Base-by-base conservation (phyloP, 2,329 filamentous ascomycete genomes). In the Triangularia verruculosa region DNA sequence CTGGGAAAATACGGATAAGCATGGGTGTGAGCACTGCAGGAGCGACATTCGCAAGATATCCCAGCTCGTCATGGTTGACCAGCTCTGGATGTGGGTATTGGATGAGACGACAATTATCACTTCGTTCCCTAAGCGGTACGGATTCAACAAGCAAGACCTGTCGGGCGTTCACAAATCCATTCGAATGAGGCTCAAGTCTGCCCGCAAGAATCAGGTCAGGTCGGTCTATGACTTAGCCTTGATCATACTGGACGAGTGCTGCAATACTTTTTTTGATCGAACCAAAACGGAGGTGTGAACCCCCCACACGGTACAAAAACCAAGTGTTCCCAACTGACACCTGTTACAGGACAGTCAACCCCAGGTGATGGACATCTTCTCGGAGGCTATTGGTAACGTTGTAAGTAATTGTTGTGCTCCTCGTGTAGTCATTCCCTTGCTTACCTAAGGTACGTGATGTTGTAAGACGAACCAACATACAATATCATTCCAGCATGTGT, bases 351-450 rank as follows among this genome's bases (percentile, higher is more conserved):
- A 64, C 43, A 56, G 63, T 12, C 72, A 75, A 4, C 79, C 78
- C 0, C 73, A 77, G 55, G 74, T 80, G 0, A 69, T 80, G 4
- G 78, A 80, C 61, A 72, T 75, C 1, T 81, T 81, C 43, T 73
- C 75, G 0, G 73, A 75, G 22, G 74, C 79, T 0, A 80, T 81
- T 53, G 77, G 76, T 0, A 72, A 72, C 2, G 70, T 80, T 4
- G 79, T 80, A 59, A 70, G 78, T 72, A 20, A 24, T 9, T 20
- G n/a, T 4, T 5, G 32, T 34, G 6, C 15, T 13, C 7, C 27
- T 43, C 13, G 27, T 27, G n/a, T 51, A 4, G 6, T n/a, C 13
- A 12, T 25, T 4, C 15, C n/a, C 12, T 15, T 39, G 13, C 8
- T 28, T 15, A 9, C 20, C 59, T 68, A 52, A 25, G 22, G 1